phyloP scores from a whole-genome alignment of 768 basidiomycete genomes.

The Sutorius australiensis region DNA sequence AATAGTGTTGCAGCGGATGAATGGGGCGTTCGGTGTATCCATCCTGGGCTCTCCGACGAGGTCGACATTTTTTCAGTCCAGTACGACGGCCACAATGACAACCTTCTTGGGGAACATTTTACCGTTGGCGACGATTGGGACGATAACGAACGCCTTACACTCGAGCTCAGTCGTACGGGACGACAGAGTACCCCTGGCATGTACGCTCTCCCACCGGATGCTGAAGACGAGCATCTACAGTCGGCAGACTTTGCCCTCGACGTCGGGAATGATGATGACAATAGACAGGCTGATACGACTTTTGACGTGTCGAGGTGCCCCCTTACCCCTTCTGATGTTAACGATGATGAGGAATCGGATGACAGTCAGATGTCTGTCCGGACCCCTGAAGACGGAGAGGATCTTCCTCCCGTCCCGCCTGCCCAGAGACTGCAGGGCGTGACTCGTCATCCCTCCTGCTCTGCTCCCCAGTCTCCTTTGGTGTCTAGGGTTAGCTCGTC shows the following conservation, averaged over 20 bases:
- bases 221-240: constrained; percentile 5
- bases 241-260: constrained; percentile 10
- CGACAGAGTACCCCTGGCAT: neutral
- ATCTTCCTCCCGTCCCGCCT: constrained; percentile 7
- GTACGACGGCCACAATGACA: constrained; percentile 23
- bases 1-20: constrained; percentile 23
- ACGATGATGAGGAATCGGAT: constrained; percentile 29
- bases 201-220: neutral
- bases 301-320: constrained; percentile 22
- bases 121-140: constrained; percentile 20
- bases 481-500: constrained; percentile 24
- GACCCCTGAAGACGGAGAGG: constrained; percentile 27
- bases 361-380: constrained; percentile 23
- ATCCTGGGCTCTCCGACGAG: constrained; percentile 6
- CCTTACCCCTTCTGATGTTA: constrained; percentile 23
- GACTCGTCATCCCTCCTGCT: neutral
- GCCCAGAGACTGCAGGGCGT: neutral
- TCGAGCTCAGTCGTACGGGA: constrained; percentile 15
- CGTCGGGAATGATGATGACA: constrained; percentile 2
- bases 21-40: constrained; percentile 26
- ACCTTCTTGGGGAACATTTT: constrained; percentile 25
- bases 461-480: constrained; percentile 2
- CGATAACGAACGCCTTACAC: constrained; percentile 18
- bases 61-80: constrained; percentile 22
- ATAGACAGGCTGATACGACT: constrained; percentile 8